Evolutionary conservation across 345 rosid species (phyloP).

Genomic region (Rhodamnia rubescens): DNA sequence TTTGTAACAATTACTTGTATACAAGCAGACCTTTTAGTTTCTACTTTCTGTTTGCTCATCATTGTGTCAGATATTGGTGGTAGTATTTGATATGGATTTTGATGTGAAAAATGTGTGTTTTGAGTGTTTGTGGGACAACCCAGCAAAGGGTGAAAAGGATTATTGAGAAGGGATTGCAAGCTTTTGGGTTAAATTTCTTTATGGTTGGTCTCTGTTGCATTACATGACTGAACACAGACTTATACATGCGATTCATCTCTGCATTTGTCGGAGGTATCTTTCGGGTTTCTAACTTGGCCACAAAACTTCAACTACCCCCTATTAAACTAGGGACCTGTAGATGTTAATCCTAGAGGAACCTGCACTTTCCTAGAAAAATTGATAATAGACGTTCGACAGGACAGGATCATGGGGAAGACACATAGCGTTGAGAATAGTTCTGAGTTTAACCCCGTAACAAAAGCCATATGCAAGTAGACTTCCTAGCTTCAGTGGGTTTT

Average conservation of each 20-base stretch:
- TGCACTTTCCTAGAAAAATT: no score
- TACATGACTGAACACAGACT: neutral
- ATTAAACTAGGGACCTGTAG: no score
- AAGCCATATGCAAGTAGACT: no score
- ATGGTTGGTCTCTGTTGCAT: neutral
- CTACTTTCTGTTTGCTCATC: neutral
- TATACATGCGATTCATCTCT: fast-evolving
- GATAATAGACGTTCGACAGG: no score
- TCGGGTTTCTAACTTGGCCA: no score
- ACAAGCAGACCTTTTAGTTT: neutral
- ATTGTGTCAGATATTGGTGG: neutral
- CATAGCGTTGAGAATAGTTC: no score
- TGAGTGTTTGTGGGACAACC: neutral
- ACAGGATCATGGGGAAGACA: no score
- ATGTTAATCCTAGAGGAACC: no score
- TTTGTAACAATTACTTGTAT: neutral
- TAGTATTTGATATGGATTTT: neutral
- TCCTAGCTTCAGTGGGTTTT: no score
- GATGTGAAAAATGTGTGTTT: neutral
- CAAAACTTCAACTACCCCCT: no score
- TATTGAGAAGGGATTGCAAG: neutral
- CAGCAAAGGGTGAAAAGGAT: neutral
- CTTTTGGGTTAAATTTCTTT: neutral
- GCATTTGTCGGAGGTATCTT: neutral
- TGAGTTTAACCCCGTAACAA: no score